A percentile compares a stretch with the other conserved stretches of the same genome.
Conservation (phyloP, 371 early-diverging fungal species). For the Mortierella sp. region DNA sequence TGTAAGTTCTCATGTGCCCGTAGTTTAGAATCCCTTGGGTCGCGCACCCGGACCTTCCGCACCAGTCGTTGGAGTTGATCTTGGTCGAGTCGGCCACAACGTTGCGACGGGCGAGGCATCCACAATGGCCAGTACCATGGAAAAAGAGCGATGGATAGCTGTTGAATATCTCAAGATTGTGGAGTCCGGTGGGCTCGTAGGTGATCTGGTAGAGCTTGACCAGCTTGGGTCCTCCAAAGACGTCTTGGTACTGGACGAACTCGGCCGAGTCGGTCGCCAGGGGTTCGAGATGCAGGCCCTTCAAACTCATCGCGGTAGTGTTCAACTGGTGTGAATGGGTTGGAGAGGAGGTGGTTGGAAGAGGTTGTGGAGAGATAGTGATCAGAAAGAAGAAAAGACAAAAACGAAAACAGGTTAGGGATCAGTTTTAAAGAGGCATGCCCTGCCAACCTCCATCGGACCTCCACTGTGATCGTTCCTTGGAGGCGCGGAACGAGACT, state of each 20-base stretch:
- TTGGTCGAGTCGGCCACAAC: neutral
- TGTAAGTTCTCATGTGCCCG: neutral
- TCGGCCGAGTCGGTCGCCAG: neutral
- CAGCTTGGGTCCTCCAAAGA: neutral
- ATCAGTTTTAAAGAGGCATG: no score
- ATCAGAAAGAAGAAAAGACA: no score
- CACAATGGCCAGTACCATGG: slow-evolving; percentile 24
- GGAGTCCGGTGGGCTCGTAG: neutral
- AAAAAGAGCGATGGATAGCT: neutral
- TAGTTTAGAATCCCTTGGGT: slow-evolving; percentile 7
- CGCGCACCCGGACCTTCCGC: neutral
- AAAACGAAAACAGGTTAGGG: no score
- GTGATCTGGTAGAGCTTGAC: slow-evolving; percentile 13
- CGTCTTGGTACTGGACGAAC: neutral
- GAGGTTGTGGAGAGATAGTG: neutral
- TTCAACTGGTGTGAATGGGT: neutral
- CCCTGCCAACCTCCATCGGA: no score
- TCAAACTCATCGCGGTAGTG: slow-evolving; percentile 1
- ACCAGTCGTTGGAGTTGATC: slow-evolving; percentile 9
- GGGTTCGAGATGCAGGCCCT: slow-evolving; percentile 10
- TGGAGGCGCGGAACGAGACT: neutral
- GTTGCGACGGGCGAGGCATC: neutral
- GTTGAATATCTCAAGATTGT: neutral
- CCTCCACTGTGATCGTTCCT: no score
- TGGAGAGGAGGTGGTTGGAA: neutral